Percentiles rank a stretch among this genome's conserved stretches.
Evolutionary conservation across 768 basidiomycete genomes (phyloP).

Genomic region (Albatrellus ellisii): DNA sequence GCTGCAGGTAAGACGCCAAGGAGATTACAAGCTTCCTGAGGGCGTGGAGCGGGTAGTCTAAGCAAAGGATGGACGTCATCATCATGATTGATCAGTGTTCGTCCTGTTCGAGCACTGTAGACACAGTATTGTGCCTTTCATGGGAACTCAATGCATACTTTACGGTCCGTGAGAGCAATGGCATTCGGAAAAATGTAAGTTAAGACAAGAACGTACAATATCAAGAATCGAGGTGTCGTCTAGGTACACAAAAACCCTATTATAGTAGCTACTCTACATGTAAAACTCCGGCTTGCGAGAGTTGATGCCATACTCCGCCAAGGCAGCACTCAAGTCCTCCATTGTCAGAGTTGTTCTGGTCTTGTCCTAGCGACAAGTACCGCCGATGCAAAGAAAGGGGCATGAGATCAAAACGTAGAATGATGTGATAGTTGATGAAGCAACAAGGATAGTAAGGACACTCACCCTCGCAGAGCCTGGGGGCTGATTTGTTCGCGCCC

Average conservation of each 20-base stretch:
- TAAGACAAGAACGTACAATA: too few species aligned
- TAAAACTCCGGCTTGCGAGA: slow-evolving; percentile 92
- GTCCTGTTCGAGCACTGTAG: too few species aligned
- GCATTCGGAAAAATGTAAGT: too few species aligned
- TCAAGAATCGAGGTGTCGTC: too few species aligned
- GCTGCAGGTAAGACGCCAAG: slow-evolving; percentile 49
- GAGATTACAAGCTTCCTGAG: slow-evolving; percentile 46
- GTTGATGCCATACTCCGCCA: slow-evolving; percentile 94
- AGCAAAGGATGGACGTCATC: too few species aligned
- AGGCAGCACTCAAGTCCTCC: slow-evolving; percentile 90
- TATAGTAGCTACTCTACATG: slow-evolving; percentile 45
- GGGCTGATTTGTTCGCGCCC: slow-evolving; percentile 50
- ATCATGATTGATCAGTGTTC: too few species aligned
- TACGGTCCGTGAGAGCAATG: too few species aligned
- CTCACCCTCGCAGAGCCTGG: slow-evolving; percentile 53
- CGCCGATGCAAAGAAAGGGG: too few species aligned
- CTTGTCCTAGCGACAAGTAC: slow-evolving; percentile 57
- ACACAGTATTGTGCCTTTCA: too few species aligned
- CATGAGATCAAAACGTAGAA: not conserved
- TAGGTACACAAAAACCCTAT: too few species aligned
- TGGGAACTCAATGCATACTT: too few species aligned
- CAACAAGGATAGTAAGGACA: slow-evolving; percentile 3
- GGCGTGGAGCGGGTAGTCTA: slow-evolving; percentile 43
- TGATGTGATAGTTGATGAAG: not conserved
- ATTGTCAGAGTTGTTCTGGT: slow-evolving; percentile 91